Percentiles rank a stretch among this genome's conserved stretches.
Conservation (phyloP, 2,329 filamentous ascomycete species). For the Penicillium vulpinum region DNA sequence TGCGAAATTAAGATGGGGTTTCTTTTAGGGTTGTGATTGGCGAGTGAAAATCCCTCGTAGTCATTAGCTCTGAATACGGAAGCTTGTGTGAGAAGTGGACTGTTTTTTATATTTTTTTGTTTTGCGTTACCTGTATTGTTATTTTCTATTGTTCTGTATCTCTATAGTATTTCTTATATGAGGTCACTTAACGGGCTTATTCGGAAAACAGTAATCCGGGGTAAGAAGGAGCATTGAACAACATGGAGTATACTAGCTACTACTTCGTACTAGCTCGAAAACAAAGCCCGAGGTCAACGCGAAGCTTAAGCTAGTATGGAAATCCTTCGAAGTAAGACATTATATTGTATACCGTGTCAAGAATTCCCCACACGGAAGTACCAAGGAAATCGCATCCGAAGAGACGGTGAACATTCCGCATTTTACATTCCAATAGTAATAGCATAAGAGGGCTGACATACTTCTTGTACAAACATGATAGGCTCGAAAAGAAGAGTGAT, state of each 20-base stretch:
- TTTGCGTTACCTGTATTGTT: not conserved
- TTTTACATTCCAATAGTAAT: not conserved
- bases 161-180: no score
- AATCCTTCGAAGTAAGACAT: no score
- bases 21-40: conserved; percentile 3
- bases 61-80: conserved; percentile 1
- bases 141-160: not conserved
- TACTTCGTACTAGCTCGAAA: not conserved
- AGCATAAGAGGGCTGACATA: not conserved
- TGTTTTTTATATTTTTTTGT: no score
- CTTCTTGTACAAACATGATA: not conserved
- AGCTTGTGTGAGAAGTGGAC: conserved; percentile 8
- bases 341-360: not conserved
- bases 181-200: not conserved
- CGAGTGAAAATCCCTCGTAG: conserved; percentile 11
- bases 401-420: conserved; percentile 2
- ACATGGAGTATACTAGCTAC: not conserved
- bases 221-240: not conserved
- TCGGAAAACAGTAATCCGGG: conserved; percentile 9
- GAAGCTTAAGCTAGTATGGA: conserved; percentile 3
- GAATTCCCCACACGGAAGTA: not conserved
- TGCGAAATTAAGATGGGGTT: conserved; percentile 5
- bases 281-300: not conserved
- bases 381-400: not conserved
- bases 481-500: not conserved